phyloP scores from a whole-genome alignment of 2,329 filamentous ascomycete genomes.

The Diaporthe humulicola region DNA sequence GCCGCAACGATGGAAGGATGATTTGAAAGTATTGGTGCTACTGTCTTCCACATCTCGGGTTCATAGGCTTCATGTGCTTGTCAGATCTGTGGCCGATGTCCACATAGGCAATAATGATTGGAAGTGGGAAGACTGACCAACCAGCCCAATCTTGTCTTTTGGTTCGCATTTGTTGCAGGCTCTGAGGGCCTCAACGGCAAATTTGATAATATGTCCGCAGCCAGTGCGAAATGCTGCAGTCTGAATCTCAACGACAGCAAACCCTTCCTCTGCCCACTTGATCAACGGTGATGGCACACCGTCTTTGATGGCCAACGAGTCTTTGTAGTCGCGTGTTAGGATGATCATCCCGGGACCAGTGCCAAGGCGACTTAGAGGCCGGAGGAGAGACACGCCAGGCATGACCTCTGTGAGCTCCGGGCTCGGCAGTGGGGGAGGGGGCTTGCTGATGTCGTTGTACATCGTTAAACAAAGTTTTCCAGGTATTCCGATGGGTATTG shows the following conservation, averaged over 20 bases:
- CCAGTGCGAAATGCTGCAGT: conserved; percentile 7
- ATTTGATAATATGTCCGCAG: background rate
- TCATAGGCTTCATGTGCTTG: conserved; percentile 34
- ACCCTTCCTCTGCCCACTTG: conserved; percentile 40
- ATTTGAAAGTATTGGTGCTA: conserved; percentile 22
- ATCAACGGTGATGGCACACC: conserved; percentile 36
- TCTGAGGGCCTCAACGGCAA: conserved; percentile 24
- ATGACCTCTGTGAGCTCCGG: conserved; percentile 25
- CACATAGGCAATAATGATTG: background rate
- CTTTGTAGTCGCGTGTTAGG: conserved; percentile 39
- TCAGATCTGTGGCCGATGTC: background rate
- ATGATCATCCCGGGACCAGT: conserved; percentile 46
- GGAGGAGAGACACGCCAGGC: conserved; percentile 36
- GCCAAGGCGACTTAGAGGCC: conserved; percentile 47
- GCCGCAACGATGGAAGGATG: conserved; percentile 32
- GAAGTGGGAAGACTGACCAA: conserved; percentile 26
- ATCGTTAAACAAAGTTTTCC: background rate
- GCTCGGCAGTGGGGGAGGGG: conserved; percentile 37
- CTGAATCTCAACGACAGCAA: conserved; percentile 38
- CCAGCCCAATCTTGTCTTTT: conserved; percentile 36
- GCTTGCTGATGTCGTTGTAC: conserved; percentile 38
- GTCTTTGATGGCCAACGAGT: conserved; percentile 29
- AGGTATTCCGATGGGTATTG: background rate
- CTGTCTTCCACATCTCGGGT: conserved; percentile 29
- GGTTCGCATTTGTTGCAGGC: conserved; percentile 35